Evolutionary conservation across 1,284 basidiomycete species (phyloP).

Genomic region (Rhodofomes roseus): DNA sequence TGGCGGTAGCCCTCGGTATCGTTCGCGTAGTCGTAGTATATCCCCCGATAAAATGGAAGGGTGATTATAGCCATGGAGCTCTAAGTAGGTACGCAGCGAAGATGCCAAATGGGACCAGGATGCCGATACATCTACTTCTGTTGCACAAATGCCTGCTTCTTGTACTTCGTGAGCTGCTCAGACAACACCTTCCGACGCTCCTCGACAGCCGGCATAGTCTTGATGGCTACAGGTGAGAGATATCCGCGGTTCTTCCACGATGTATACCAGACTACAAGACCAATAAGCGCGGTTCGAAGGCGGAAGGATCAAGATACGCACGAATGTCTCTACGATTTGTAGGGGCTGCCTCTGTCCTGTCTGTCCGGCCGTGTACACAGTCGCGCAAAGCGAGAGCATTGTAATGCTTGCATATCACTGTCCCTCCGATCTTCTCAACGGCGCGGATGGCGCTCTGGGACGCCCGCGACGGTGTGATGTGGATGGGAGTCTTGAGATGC

Average conservation of each 20-base stretch:
- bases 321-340: slow-evolving; percentile 84
- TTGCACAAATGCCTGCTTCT: slow-evolving; percentile 51
- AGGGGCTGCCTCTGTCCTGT: slow-evolving; percentile 71
- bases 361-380: slow-evolving; percentile 69
- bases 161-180: slow-evolving; percentile 58
- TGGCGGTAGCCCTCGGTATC: slow-evolving; percentile 16
- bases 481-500: slow-evolving; percentile 70
- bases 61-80: slow-evolving; percentile 19
- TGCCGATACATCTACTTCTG: slow-evolving; percentile 30
- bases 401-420: slow-evolving; percentile 90
- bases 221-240: slow-evolving; percentile 54
- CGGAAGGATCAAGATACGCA: slow-evolving; percentile 37
- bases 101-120: not conserved
- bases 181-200: slow-evolving; percentile 66
- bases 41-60: slow-evolving; percentile 19
- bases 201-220: slow-evolving; percentile 57
- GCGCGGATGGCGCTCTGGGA: slow-evolving; percentile 85
- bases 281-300: slow-evolving; percentile 1
- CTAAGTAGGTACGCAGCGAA: not conserved
- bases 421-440: slow-evolving; percentile 80
- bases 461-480: slow-evolving; percentile 83
- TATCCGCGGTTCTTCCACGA: slow-evolving; percentile 71
- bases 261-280: slow-evolving; percentile 71
- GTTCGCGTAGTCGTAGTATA: slow-evolving; percentile 26
- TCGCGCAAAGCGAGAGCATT: slow-evolving; percentile 83